Evolutionary conservation across 208 protist genomes (phyloP).

Genomic region (Crithidia mellificae): DNA sequence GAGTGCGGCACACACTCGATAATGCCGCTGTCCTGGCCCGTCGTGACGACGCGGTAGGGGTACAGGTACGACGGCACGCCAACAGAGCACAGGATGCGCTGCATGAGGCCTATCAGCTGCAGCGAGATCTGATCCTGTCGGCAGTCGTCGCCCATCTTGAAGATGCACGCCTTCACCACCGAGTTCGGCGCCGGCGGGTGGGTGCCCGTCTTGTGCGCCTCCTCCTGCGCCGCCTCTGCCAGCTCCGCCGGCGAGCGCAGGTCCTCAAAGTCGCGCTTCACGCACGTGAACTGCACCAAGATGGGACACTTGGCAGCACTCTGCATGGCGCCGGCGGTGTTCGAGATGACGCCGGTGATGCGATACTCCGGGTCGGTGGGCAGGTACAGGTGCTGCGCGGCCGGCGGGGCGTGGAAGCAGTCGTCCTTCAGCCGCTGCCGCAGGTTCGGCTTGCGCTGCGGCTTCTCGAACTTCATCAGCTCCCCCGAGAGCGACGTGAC

Average conservation of each 20-base stretch:
- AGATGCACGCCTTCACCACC: slow-evolving; percentile 89
- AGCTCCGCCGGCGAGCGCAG: slow-evolving; percentile 30
- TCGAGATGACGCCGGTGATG: slow-evolving; percentile 71
- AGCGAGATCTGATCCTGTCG: slow-evolving; percentile 93
- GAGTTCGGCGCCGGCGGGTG: slow-evolving; percentile 5
- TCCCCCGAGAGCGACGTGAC: slow-evolving; percentile 83
- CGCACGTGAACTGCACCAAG: slow-evolving; percentile 86
- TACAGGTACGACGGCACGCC: slow-evolving; percentile 88
- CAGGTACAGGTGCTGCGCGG: slow-evolving; percentile 72
- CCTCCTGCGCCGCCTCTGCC: slow-evolving; percentile 25
- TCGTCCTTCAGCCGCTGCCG: slow-evolving; percentile 62
- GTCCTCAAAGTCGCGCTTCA: slow-evolving; percentile 47
- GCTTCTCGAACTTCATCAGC: slow-evolving; percentile 78
- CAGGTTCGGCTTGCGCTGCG: slow-evolving; percentile 74
- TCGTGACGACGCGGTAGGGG: slow-evolving; percentile 93
- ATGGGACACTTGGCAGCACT: slow-evolving; percentile 92
- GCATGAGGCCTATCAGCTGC: slow-evolving; percentile 91
- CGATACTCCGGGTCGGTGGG: slow-evolving; percentile 79
- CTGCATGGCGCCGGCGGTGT: slow-evolving; percentile 86
- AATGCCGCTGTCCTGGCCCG: slow-evolving; percentile 85
- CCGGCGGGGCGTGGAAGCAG: slow-evolving; percentile 61
- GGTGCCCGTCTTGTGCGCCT: slow-evolving; percentile 8
- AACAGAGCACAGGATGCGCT: slow-evolving; percentile 82
- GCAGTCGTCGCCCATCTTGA: slow-evolving; percentile 96
- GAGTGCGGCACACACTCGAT: slow-evolving; percentile 92